Conservation (phyloP, 768 basidiomycete genomes). For the Cyathus striatus region DNA sequence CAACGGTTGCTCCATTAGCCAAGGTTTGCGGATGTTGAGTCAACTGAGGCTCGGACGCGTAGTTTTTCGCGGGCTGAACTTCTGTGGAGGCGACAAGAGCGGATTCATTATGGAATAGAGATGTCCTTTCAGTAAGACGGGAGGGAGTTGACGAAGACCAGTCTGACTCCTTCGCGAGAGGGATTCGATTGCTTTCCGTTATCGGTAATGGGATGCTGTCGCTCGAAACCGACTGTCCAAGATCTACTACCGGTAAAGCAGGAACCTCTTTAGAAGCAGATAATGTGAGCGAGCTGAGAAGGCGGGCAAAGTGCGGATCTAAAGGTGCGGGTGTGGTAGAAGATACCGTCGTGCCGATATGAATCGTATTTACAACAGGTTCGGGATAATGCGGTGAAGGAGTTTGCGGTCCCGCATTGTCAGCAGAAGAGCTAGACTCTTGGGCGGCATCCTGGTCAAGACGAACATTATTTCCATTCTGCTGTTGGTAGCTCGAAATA, state of each 20-base stretch:
- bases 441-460: constrained; percentile 33
- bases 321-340: constrained; percentile 22
- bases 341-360: constrained; percentile 27
- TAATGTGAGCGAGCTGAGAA: constrained; percentile 57
- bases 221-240: background rate
- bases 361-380: constrained; percentile 24
- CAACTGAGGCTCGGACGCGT: background rate
- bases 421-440: constrained; percentile 68
- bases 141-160: constrained; percentile 1
- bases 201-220: background rate
- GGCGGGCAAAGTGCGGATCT: constrained; percentile 69
- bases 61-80: background rate
- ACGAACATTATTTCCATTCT: constrained; percentile 2
- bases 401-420: constrained; percentile 57
- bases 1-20: background rate
- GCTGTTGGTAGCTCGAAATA: too few species aligned
- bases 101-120: background rate
- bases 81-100: background rate
- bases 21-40: background rate
- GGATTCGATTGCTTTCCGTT: background rate
- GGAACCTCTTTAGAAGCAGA: constrained; percentile 32
- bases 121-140: background rate
- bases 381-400: constrained; percentile 57
- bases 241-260: background rate
- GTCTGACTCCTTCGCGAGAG: background rate